phyloP scores from a whole-genome alignment of 495 filamentous ascomycete species.

The Platismatia glauca region DNA sequence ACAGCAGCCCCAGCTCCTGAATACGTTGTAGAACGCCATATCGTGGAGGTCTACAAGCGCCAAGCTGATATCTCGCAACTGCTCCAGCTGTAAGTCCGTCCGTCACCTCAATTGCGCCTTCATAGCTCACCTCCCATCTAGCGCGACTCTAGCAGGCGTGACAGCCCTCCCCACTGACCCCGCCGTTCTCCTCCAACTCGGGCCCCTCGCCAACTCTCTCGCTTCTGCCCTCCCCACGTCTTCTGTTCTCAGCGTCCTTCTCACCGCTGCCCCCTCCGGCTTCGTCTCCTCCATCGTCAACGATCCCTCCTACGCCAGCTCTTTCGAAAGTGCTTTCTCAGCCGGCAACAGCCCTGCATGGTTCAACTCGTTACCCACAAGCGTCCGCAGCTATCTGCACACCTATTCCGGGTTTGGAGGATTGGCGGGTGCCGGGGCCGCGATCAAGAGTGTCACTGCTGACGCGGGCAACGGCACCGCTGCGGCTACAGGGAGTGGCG shows the following conservation, averaged over 20 bases:
- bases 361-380: conserved; percentile 28
- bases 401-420: conserved; percentile 22
- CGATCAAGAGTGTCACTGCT: conserved; percentile 9
- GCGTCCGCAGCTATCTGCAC: conserved; percentile 23
- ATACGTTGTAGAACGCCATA: conserved; percentile 14
- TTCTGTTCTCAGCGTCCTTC: conserved; percentile 25
- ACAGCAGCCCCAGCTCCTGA: conserved; percentile 6
- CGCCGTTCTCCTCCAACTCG: conserved; percentile 23
- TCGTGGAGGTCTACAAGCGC: conserved; percentile 18
- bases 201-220: conserved; percentile 22
- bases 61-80: conserved; percentile 20
- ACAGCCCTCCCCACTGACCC: conserved; percentile 26
- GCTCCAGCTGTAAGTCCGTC: conserved; percentile 15
- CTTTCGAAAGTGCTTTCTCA: conserved; percentile 23
- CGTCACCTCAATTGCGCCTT: conserved; percentile 4
- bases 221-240: conserved; percentile 24
- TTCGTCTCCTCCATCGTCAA: conserved; percentile 25
- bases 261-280: conserved; percentile 23
- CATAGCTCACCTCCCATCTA: conserved; percentile 5
- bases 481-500: conserved; percentile 18
- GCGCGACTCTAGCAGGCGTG: conserved; percentile 25
- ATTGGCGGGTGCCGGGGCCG: conserved; percentile 19
- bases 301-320: conserved; percentile 23
- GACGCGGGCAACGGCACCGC: conserved; percentile 17
- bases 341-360: conserved; percentile 22